phyloP scores from a whole-genome alignment of 2,329 filamentous ascomycete species.

The Trichophyton equinum region DNA sequence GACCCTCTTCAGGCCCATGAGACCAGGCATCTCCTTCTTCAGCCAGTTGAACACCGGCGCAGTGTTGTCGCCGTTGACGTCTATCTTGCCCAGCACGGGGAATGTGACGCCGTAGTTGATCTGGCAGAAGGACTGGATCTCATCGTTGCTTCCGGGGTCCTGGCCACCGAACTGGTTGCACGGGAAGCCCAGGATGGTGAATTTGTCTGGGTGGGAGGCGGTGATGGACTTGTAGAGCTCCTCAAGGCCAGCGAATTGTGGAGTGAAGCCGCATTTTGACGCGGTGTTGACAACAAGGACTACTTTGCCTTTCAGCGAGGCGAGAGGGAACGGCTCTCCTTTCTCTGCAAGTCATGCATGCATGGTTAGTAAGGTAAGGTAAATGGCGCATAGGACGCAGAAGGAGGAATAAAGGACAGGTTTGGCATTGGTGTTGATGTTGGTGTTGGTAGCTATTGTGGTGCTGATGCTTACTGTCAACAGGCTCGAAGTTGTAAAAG shows the following conservation, averaged over 20 bases:
- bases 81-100: constrained; percentile 80
- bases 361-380: neutral
- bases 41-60: constrained; percentile 68
- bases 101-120: constrained; percentile 90
- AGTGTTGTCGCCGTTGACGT: constrained; percentile 79
- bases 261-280: constrained; percentile 97
- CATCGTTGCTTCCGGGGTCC: constrained; percentile 71
- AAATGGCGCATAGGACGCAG: constrained; percentile 7
- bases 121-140: constrained; percentile 77
- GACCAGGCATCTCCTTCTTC: constrained; percentile 59
- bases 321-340: constrained; percentile 57
- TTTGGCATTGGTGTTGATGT: too few species aligned
- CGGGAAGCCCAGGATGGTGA: constrained; percentile 85
- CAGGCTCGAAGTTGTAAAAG: constrained; percentile 49
- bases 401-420: too few species aligned
- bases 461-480: constrained; percentile 38
- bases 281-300: constrained; percentile 95
- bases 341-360: constrained; percentile 43
- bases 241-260: constrained; percentile 85
- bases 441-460: too few species aligned
- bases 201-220: constrained; percentile 57
- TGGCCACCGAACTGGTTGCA: constrained; percentile 96
- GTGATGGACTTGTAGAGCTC: constrained; percentile 71
- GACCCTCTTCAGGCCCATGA: constrained; percentile 77
- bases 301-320: constrained; percentile 75